Evolutionary conservation across 2,329 filamentous ascomycete species (phyloP).

Genomic region (Dichotomopilus funicola): DNA sequence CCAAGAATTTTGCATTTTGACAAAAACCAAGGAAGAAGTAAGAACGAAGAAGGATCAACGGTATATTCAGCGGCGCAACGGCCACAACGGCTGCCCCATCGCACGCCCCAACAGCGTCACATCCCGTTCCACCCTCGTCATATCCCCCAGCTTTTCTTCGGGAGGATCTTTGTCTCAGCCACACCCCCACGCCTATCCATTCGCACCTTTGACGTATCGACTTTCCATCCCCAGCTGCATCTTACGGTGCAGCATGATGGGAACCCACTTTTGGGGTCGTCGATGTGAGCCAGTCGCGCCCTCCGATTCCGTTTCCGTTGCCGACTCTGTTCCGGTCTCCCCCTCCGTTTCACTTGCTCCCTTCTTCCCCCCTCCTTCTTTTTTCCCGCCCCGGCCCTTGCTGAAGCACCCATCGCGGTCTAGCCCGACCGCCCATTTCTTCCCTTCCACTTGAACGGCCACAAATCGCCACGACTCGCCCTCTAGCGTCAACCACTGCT

Average conservation of each 20-base stretch:
- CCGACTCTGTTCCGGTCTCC: slow-evolving; percentile 13
- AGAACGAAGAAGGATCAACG: too few relatives aligned
- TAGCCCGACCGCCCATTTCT: slow-evolving; percentile 38
- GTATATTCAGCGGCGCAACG: too few relatives aligned
- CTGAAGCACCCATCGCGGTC: slow-evolving; percentile 28
- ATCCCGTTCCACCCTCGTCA: slow-evolving; percentile 3
- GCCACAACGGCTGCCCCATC: neutral
- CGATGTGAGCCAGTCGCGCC: neutral
- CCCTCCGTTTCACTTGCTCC: slow-evolving; percentile 9
- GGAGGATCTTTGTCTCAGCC: too few relatives aligned
- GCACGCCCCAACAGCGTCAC: slow-evolving; percentile 7
- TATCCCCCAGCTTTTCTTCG: neutral
- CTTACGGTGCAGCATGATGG: slow-evolving; percentile 35
- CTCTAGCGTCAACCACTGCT: slow-evolving; percentile 38
- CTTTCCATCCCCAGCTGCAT: slow-evolving; percentile 41
- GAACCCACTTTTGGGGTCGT: slow-evolving; percentile 26
- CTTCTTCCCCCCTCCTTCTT: neutral
- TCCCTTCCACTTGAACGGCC: slow-evolving; percentile 32
- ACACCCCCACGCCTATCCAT: slow-evolving; percentile 11
- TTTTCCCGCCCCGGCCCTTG: slow-evolving; percentile 8
- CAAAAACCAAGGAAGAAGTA: neutral
- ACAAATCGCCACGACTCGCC: slow-evolving; percentile 36
- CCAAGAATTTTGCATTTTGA: neutral
- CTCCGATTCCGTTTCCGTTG: slow-evolving; percentile 11
- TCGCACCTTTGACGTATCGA: slow-evolving; percentile 36